These are phyloP conservation scores for Penicillium nucicola DNA, from an alignment of 495 filamentous ascomycete species.

Conservation along the genomic window DNA sequence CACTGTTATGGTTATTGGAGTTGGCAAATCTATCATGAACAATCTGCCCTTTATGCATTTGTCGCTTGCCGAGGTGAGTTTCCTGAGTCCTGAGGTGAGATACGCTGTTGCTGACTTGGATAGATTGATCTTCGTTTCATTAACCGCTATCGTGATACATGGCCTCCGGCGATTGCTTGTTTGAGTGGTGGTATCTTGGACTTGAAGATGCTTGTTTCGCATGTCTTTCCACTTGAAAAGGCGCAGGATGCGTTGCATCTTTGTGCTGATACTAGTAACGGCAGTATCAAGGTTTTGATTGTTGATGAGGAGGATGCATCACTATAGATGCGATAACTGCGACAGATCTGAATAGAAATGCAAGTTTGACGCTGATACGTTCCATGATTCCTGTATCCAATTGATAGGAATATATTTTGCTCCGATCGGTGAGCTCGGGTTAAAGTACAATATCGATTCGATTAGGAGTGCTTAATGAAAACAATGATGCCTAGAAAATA, in stretches of 20 bases:
- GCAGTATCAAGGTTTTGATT: slow-evolving; percentile 59
- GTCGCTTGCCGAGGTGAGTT: slow-evolving; percentile 50
- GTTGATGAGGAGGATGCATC: slow-evolving; percentile 48
- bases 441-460: no score
- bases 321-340: slow-evolving; percentile 9
- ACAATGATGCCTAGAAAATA: no score
- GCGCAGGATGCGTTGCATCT: slow-evolving; percentile 54
- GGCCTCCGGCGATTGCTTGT: slow-evolving; percentile 53
- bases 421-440: no score
- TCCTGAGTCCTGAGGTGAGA: background rate
- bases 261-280: slow-evolving; percentile 43
- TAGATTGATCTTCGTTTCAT: slow-evolving; percentile 62
- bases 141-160: slow-evolving; percentile 62
- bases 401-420: no score
- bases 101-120: background rate
- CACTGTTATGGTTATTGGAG: slow-evolving; percentile 60
- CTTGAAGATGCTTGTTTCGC: slow-evolving; percentile 65
- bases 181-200: slow-evolving; percentile 50
- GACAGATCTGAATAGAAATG: background rate
- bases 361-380: background rate
- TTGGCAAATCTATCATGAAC: slow-evolving; percentile 58
- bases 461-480: no score
- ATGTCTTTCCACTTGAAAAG: slow-evolving; percentile 57
- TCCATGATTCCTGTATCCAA: no score
- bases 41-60: slow-evolving; percentile 67